Evolutionary conservation across 2,329 filamentous ascomycete species (phyloP).

Genomic region (Lecanosticta acicola): DNA sequence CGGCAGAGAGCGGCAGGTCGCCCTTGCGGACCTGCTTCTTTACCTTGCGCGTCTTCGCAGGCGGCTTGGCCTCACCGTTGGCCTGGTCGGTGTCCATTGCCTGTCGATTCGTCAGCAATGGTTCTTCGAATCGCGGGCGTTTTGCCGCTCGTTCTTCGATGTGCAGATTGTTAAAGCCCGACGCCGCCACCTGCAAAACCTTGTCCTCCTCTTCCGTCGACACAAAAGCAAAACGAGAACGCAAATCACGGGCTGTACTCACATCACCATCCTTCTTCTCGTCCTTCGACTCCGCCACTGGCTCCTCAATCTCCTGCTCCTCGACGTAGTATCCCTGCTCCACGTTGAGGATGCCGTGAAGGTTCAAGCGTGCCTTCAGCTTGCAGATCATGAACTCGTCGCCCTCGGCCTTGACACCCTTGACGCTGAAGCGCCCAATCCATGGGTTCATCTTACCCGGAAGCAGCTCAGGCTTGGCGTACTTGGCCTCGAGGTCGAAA

Average conservation of each 20-base stretch:
- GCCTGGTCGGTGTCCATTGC: slow-evolving; percentile 80
- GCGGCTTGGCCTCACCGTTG: slow-evolving; percentile 41
- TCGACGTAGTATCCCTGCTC: slow-evolving; percentile 98
- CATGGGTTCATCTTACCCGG: slow-evolving; percentile 88
- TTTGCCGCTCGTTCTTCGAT: slow-evolving; percentile 21
- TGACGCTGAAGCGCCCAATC: slow-evolving; percentile 97
- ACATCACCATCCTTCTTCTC: slow-evolving; percentile 62
- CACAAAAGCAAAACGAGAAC: slow-evolving; percentile 22
- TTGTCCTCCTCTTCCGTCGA: slow-evolving; percentile 19
- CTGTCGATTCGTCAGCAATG: slow-evolving; percentile 42
- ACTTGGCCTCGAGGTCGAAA: slow-evolving; percentile 92
- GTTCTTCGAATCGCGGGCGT: slow-evolving; percentile 21
- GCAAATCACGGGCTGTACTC: slow-evolving; percentile 42
- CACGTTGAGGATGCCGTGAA: slow-evolving; percentile 92
- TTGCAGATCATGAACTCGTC: slow-evolving; percentile 99
- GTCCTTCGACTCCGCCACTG: slow-evolving; percentile 65
- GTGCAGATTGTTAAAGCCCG: slow-evolving; percentile 11
- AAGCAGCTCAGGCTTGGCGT: slow-evolving; percentile 77
- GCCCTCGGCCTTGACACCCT: slow-evolving; percentile 87
- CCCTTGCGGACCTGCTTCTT: slow-evolving; percentile 99
- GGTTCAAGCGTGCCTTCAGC: slow-evolving; percentile 92
- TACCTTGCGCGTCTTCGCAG: slow-evolving; percentile 80
- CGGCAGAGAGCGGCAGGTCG: slow-evolving; percentile 79
- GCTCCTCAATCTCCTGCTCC: slow-evolving; percentile 94
- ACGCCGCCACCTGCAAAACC: slow-evolving; percentile 11